These are phyloP conservation scores for Puccinia hordei DNA, from an alignment of 1,284 basidiomycete species.

Conservation along the genomic window DNA sequence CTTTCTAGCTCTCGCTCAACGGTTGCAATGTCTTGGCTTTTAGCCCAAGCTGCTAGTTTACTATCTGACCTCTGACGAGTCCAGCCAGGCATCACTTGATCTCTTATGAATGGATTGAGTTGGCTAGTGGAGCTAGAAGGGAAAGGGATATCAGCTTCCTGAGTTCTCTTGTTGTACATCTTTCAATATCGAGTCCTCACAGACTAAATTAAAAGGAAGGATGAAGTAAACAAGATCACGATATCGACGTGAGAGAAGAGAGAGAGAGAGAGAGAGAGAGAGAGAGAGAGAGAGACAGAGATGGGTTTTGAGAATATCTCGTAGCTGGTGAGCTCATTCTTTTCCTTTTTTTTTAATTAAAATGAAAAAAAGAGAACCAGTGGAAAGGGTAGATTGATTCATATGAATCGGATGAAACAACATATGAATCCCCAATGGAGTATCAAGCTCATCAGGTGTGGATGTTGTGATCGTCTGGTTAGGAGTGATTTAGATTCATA, in stretches of 20 bases:
- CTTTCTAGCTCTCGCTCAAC: slow-evolving; percentile 28
- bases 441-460: not conserved
- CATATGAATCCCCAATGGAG: not conserved
- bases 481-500: slow-evolving; percentile 3
- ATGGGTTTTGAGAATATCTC: not conserved
- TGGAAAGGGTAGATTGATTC: not conserved
- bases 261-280: too few relatives aligned
- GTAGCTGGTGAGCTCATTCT: not conserved
- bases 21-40: slow-evolving; percentile 32
- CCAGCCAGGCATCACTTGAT: slow-evolving; percentile 32
- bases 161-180: not conserved
- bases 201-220: too few relatives aligned
- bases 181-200: too few relatives aligned
- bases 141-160: not conserved
- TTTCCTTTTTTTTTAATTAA: too few relatives aligned
- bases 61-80: slow-evolving; percentile 5
- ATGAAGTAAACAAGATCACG: too few relatives aligned
- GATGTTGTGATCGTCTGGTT: not conserved
- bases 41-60: slow-evolving; percentile 28
- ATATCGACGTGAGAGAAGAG: too few relatives aligned
- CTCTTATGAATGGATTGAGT: not conserved
- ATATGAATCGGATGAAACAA: not conserved
- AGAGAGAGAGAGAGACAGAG: not conserved
- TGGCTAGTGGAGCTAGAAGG: not conserved
- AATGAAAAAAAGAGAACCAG: not conserved